Base-by-base conservation (phyloP, 2,329 filamentous ascomycete species). In the Fusarium dimerum region DNA sequence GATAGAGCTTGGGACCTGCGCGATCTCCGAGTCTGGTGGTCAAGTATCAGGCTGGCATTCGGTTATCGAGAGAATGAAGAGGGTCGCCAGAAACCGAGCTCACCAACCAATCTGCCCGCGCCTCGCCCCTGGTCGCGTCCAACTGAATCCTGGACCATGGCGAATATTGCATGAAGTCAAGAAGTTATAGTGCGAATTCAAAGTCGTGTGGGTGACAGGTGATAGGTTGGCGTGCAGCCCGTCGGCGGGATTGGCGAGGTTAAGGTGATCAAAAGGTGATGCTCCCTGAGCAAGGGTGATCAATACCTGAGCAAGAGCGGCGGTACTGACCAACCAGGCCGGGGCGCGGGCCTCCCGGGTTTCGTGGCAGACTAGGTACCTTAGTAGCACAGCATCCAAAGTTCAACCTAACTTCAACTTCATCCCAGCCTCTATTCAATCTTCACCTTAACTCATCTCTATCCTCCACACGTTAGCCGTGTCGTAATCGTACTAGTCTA, bases 221-320 rank as follows among this genome's bases (percentile, higher is more conserved):
- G 16, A 44, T 30, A n/a, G 26, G 29, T 44, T 9, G 32, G 29
- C 20, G 13, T 17, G 16, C 29, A 43, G 20, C 41, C 41, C 29
- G n/a, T 43, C 13, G 15, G 41, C 20, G 41, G 41, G 41, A 43
- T 5, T 5, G 17, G 41, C n/a, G 20, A 43, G 41, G 41, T 20
- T 43, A 26, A 29, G 41, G 41, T 43, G 41, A 43, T 43, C 29
- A 26, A 26, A 43, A 43, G 41, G 18, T 29, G 41, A 43, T 26
- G 20, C 20, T 45, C 47, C 30, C 41, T 11, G 41, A 44, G 2
- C 29, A 43, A 43, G 47, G 40, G 40, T 44, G 40, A 49, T 44
- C 6, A 39, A 16, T 36, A 39, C 46, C 46, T 48, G 46, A 48
- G 46, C 46, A 48, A 48, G 40, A 48, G 46, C 46, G 40, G 46